Percentiles rank a stretch among this genome's conserved stretches.
Evolutionary conservation across 2,329 filamentous ascomycete species (phyloP).

Genomic region (Claviceps humidiphila): DNA sequence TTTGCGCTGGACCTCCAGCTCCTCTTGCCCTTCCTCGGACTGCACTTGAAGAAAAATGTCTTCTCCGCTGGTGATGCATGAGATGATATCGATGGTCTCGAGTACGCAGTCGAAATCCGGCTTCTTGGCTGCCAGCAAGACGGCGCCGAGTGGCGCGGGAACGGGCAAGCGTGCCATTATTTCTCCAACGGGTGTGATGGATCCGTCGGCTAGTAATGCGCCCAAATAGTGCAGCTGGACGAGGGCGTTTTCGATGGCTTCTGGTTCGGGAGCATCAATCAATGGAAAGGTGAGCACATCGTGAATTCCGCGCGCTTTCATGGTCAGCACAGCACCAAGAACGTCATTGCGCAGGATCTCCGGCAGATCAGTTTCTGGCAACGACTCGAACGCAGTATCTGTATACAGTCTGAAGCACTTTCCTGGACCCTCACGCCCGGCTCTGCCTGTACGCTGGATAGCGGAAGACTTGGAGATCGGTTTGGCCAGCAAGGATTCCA

Average conservation of each 20-base stretch:
- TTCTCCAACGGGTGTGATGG: conserved; percentile 59
- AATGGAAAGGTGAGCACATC: conserved; percentile 75
- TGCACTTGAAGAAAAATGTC: conserved; percentile 49
- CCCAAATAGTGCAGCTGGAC: conserved; percentile 67
- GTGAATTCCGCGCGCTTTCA: conserved; percentile 81
- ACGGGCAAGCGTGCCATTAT: conserved; percentile 77
- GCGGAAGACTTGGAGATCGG: conserved; percentile 89
- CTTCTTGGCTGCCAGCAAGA: conserved; percentile 65
- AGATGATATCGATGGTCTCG: conserved; percentile 75
- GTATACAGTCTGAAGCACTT: conserved; percentile 88
- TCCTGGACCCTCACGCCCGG: conserved; percentile 80
- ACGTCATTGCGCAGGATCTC: conserved; percentile 89
- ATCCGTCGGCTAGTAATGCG: conserved; percentile 57
- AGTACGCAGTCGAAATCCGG: conserved; percentile 59
- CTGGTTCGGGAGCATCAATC: conserved; percentile 65
- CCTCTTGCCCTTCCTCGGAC: conserved; percentile 41
- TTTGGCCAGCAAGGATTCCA: conserved; percentile 83
- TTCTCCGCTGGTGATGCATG: conserved; percentile 48
- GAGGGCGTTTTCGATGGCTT: conserved; percentile 70
- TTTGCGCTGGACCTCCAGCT: conserved; percentile 38
- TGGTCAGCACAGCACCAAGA: conserved; percentile 71
- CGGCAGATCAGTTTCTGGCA: conserved; percentile 65
- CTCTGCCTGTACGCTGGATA: conserved; percentile 80
- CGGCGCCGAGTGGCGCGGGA: conserved; percentile 65
- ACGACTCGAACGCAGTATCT: conserved; percentile 53